A percentile compares a stretch with the other conserved stretches of the same genome.
Conservation (phyloP, 2,329 filamentous ascomycete species). For the Pseudogymnoascus sp. region DNA sequence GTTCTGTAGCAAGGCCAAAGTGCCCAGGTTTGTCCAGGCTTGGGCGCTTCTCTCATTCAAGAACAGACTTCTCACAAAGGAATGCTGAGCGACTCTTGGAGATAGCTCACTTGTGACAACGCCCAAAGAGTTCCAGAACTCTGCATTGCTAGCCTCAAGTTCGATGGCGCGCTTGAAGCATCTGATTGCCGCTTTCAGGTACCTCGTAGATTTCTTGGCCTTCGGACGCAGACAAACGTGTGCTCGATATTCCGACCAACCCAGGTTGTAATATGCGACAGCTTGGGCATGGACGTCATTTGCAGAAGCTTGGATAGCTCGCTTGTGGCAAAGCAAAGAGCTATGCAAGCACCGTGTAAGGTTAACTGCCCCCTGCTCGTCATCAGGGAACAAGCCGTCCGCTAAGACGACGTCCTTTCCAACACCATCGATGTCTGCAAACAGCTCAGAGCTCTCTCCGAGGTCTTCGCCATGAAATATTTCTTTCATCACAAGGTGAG, state of each 20-base stretch:
- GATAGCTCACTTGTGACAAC: conserved; percentile 83
- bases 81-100: conserved; percentile 81
- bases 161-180: conserved; percentile 97
- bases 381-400: conserved; percentile 26
- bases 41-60: conserved; percentile 80
- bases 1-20: conserved; percentile 74
- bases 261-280: conserved; percentile 94
- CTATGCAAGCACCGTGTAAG: conserved; percentile 57
- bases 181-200: conserved; percentile 71
- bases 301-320: conserved; percentile 64
- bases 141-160: conserved; percentile 83
- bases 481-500: conserved; percentile 44
- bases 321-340: conserved; percentile 78
- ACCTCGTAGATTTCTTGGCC: conserved; percentile 49
- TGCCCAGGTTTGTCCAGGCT: conserved; percentile 85
- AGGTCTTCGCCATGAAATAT: conserved; percentile 50
- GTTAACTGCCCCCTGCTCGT: conserved; percentile 30
- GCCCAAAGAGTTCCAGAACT: conserved; percentile 95
- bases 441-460: conserved; percentile 46
- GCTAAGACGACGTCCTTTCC: conserved; percentile 32
- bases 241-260: conserved; percentile 83
- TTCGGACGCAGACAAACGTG: conserved; percentile 54
- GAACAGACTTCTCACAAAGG: conserved; percentile 86
- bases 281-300: conserved; percentile 80
- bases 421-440: conserved; percentile 63